These are phyloP conservation scores for Crotalaria pallida DNA, from an alignment of 306 rosid species.

Conservation along the genomic window DNA sequence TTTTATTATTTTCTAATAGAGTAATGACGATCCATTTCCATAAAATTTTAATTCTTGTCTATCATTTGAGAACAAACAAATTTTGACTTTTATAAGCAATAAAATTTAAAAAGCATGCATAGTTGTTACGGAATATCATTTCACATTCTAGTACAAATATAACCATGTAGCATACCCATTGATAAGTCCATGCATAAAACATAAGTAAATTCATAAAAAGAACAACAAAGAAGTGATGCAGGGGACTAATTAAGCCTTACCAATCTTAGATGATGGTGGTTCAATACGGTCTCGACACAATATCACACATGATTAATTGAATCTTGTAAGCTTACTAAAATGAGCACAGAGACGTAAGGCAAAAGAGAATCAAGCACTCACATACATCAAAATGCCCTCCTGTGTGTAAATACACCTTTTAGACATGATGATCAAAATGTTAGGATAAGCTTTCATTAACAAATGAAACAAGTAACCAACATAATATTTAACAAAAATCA, in stretches of 20 bases:
- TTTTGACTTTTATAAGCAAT: no score
- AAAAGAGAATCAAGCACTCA: slow-evolving; percentile 40
- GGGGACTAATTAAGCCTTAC: slow-evolving; percentile 25
- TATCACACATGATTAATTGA: slow-evolving; percentile 55
- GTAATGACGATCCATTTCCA: no score
- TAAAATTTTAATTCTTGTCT: no score
- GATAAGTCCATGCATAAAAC: no score
- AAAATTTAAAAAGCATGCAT: no score
- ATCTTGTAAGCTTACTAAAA: slow-evolving; percentile 29
- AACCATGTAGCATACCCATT: no score
- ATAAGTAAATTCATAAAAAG: not conserved
- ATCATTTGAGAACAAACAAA: no score
- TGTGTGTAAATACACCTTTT: slow-evolving; percentile 28
- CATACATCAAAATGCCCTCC: slow-evolving; percentile 29
- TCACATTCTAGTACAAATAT: no score
- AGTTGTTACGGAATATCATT: no score
- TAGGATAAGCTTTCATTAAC: slow-evolving; percentile 3
- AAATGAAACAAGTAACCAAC: not conserved
- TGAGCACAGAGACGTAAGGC: slow-evolving; percentile 25
- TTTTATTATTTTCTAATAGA: no score
- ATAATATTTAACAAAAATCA: not conserved
- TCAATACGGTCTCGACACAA: slow-evolving; percentile 44
- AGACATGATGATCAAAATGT: slow-evolving; percentile 8
- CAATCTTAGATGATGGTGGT: slow-evolving; percentile 28
- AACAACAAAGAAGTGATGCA: not conserved